Base-by-base conservation (phyloP, 164 flowering plant genomes). In the Aristolochia contorta region DNA sequence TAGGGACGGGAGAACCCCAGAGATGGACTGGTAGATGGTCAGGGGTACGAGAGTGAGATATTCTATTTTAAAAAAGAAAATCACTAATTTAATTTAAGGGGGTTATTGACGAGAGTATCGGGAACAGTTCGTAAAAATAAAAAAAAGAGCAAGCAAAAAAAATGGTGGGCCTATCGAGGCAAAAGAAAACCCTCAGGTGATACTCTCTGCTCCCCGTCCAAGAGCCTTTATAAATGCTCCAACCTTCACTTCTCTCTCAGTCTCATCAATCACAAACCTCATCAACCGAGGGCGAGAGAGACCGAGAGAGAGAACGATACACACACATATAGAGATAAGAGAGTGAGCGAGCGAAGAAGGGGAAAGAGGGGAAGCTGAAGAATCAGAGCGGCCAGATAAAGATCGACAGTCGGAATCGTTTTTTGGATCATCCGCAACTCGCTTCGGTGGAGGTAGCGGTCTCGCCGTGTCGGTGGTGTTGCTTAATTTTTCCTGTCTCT, bases 151-250 rank as follows among this genome's bases (percentile, higher is more conserved):
- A 30, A 30, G 15, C 56, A 61, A 46, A 20, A 46, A 20, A 49
- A 30, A 27, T 21, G 62, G 62, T 65, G 68, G 68, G 58, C 33
- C 62, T 43, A 43, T 30, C 66, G 61, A 62, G 58, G 66, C 47
- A 54, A 57, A 62, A 43, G 47, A 9, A 22, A 24, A 54, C 52
- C 24, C 65, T 65, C 70, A 61, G 65, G 65, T 67, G 70, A 67
- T 61, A 53, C 51, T 58, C 55, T 50, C 70, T 56, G 65, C 57
- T 57, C 37, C 65, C 61, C 55, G 12, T 53, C 33, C 15, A 13
- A 2, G 10, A 14, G 12, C 53, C 55, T 27, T n/a, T 50, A 61
- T 51, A 61, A 56, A 67, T 60, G 49, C 27, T 54, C 16, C 30
- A 21, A 22, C 57, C 24, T 24, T 16, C 57, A 54, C 30, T 54